phyloP scores from a whole-genome alignment of 257 asterid genomes.

The Ballota nigra region DNA sequence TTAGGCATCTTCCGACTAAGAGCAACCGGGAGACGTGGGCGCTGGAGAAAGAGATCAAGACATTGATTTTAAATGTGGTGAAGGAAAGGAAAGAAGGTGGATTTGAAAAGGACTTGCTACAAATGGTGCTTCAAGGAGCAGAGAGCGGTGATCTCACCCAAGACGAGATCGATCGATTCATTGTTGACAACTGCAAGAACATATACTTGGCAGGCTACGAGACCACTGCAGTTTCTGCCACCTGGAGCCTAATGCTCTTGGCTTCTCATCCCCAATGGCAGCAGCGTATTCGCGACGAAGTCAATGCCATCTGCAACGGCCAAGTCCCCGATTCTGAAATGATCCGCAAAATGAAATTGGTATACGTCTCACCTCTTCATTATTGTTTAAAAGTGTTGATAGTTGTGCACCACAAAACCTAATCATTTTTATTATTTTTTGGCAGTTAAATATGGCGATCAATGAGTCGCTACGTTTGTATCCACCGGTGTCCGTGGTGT shows the following conservation, averaged over 20 bases:
- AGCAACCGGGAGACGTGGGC: slow-evolving; percentile 45
- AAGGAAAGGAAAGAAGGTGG: slow-evolving; percentile 35
- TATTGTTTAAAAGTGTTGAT: too few relatives aligned
- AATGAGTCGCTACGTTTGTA: slow-evolving; percentile 51
- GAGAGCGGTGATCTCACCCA: slow-evolving; percentile 16
- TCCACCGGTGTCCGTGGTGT: slow-evolving; percentile 33
- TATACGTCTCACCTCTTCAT: too few relatives aligned
- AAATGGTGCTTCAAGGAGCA: slow-evolving; percentile 37
- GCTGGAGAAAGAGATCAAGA: slow-evolving; percentile 44
- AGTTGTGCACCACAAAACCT: too few relatives aligned
- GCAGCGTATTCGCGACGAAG: slow-evolving; percentile 31
- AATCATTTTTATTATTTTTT: neutral
- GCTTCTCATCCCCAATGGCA: slow-evolving; percentile 56
- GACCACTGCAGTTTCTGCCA: slow-evolving; percentile 44
- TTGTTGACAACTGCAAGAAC: slow-evolving; percentile 53
- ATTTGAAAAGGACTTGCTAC: slow-evolving; percentile 43
- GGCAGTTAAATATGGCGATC: slow-evolving; percentile 46
- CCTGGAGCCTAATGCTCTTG: slow-evolving; percentile 51
- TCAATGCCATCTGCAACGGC: slow-evolving; percentile 32
- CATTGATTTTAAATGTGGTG: slow-evolving; percentile 37
- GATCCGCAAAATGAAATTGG: slow-evolving; percentile 46
- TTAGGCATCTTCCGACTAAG: slow-evolving; percentile 50
- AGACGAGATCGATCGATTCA: slow-evolving; percentile 32
- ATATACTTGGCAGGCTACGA: slow-evolving; percentile 47
- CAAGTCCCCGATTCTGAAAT: slow-evolving; percentile 34